Evolutionary conservation across 352 stramenopile species (phyloP), one percentile per base, ranked within the genome.

Genomic region (Pythium phragmiticola): DNA sequence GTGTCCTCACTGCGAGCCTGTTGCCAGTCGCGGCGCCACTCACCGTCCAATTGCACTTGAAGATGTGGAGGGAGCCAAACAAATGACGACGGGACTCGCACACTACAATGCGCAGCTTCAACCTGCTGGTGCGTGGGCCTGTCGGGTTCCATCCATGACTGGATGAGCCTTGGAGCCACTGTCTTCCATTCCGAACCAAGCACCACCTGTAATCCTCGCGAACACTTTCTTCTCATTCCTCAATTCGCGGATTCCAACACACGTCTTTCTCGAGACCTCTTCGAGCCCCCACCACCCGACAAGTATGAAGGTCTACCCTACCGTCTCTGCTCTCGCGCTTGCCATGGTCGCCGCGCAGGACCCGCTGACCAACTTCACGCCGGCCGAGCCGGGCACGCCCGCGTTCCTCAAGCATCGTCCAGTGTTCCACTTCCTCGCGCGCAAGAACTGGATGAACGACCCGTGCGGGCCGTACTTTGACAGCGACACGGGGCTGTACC

Each of bases 371-470:
- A 53, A 64, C 17, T 42, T 75, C 13, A 64, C 72, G 45, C 45
- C 75, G 34, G 74, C 78, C 6, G 61, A 59, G 30, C 69, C 71
- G 0, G 76, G 73, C n/a, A 70, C 75, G 17, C 41, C 69, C 8
- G 61, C 68, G 16, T 89, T 89, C 66, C 53, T 78, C 9, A 80
- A 89, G 70, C 76, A 82, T 65, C 80, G 78, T 28, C 75, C 80
- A 1, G 69, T 84, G 19, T 89, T 78, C 64, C 81, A 90, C 70
- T 87, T 88, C 63, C 63, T 63, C 21, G 67, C 76, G 43, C 79
- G 76, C 49, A 72, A 88, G 56, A 87, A 91, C 69, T 92, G 84
- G 84, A 88, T 90, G 82, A 94, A 94, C 69, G 84, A 94, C 60
- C 84, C 84, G 46, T 92, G 85, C 60, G 84, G 73, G 0, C 82